Percentiles rank a stretch among this genome's conserved stretches.
Evolutionary conservation across 306 rosid species (phyloP).

Genomic region (Fragaria iinumae): DNA sequence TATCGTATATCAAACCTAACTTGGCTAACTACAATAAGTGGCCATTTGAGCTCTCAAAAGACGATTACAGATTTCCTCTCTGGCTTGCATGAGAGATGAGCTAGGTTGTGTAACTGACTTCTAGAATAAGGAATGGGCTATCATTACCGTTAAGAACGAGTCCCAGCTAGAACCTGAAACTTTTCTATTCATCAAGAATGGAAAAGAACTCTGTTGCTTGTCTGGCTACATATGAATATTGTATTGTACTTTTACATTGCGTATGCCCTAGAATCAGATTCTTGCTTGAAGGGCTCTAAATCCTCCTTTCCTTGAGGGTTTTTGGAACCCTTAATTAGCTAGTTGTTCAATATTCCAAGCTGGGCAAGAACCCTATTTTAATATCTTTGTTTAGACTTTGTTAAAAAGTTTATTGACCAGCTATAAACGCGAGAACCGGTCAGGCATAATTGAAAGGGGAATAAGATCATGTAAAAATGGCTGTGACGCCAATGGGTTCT

Average conservation of each 20-base stretch:
- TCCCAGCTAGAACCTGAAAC: not conserved
- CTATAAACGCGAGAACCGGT: too few species aligned
- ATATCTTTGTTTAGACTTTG: too few species aligned
- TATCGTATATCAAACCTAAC: not conserved
- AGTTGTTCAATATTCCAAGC: too few species aligned
- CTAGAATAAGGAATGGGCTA: not conserved
- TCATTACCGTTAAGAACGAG: not conserved
- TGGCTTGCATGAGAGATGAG: not conserved
- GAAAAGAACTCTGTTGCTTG: not conserved
- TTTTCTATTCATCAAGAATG: too few species aligned
- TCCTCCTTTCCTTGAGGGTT: not conserved
- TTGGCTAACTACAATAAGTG: not conserved
- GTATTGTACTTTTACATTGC: not conserved
- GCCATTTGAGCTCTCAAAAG: not conserved
- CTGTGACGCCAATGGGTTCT: not conserved
- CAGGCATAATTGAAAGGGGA: too few species aligned
- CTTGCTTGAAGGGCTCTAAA: not conserved
- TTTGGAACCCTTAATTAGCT: not conserved
- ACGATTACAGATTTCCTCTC: not conserved
- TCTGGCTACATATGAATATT: not conserved
- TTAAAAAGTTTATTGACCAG: too few species aligned
- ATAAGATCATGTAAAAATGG: not conserved
- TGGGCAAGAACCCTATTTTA: too few species aligned
- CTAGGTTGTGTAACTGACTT: not conserved
- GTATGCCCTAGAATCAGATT: not conserved